Evolutionary conservation across 208 protist species (phyloP), one percentile per base, ranked within the genome.

Genomic region (Leishmania tropica): DNA sequence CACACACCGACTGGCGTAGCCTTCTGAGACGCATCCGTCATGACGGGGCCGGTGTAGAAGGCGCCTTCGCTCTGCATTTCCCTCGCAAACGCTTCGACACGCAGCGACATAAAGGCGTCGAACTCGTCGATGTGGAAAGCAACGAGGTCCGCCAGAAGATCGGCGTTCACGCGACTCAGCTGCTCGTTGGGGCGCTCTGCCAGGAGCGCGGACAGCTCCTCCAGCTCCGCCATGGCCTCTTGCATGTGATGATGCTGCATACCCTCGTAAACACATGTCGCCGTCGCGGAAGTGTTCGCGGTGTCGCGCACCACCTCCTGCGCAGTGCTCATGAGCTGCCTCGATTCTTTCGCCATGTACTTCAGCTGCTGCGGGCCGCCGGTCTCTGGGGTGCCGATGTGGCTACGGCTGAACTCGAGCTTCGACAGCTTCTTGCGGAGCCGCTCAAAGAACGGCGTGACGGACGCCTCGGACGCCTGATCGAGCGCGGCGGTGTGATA

Each of bases 61-160:
- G 82, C 83, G 48, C 90, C 92, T 56, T 98, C 95, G 67, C 92
- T 89, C n/a, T 83, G 85, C 80, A 85, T 89, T 62, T 98, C 95
- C n/a, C 82, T 77, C 64, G 96, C 82, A 83, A 97, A 95, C 19
- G 89, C 85, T 35, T 81, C 78, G 19, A 96, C 65, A n/a, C 92
- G 89, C 78, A 90, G 88, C 62, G 85, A 85, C 64, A 88, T 88
- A 67, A 98, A 94, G 31, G 92, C 86, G 79, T 98, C 93, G 85
- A 96, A 96, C 67, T 96, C 95, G 48, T 88, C 87, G 68, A 94
- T 92, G 82, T 98, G 93, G 54, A 94, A 87, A 2, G 93, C 88
- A 0, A 96, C 91, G 71, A 95, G 82, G 80, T 98, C 92, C 13
- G 83, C 62, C 35, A 98, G 86, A 28, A 96, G 85, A 17, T 93